These are phyloP conservation scores for Podospora anserina DNA, from an alignment of 495 filamentous ascomycete species.

Conservation along the genomic window DNA sequence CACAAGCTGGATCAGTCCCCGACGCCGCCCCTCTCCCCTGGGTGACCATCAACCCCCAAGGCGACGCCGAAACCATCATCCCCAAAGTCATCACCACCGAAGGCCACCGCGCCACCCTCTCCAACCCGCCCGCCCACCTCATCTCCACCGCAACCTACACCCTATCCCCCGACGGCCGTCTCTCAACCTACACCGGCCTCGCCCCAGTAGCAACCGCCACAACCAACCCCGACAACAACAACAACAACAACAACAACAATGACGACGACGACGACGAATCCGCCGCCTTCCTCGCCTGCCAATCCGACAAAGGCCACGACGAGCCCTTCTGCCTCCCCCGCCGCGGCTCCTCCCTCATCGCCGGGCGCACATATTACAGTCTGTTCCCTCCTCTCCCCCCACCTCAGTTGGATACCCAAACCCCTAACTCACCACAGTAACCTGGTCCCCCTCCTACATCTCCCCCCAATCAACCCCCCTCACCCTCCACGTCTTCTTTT, in stretches of 20 bases:
- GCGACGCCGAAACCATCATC: slow-evolving; percentile 24
- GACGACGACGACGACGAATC: slow-evolving; percentile 5
- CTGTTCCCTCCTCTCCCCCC: not conserved
- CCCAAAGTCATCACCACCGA: slow-evolving; percentile 27
- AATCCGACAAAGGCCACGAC: slow-evolving; percentile 16
- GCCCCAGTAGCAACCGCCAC: slow-evolving; percentile 30
- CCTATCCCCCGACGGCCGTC: slow-evolving; percentile 18
- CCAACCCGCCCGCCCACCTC: slow-evolving; percentile 23
- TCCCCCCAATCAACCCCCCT: slow-evolving; percentile 14
- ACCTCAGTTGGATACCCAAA: not conserved
- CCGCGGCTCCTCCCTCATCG: slow-evolving; percentile 22
- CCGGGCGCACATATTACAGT: slow-evolving; percentile 33
- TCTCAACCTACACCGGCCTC: slow-evolving; percentile 29
- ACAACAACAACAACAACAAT: not conserved
- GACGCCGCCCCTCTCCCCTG: slow-evolving; percentile 20
- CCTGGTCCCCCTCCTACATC: slow-evolving; percentile 29
- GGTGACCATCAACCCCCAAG: slow-evolving; percentile 29
- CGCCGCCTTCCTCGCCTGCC: slow-evolving; percentile 32
- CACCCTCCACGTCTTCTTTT: slow-evolving; percentile 14
- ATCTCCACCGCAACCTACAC: slow-evolving; percentile 28
- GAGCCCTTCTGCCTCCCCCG: slow-evolving; percentile 33
- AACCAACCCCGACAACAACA: slow-evolving; percentile 6
- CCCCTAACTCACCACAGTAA: slow-evolving; percentile 23
- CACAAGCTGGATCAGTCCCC: slow-evolving; percentile 17
- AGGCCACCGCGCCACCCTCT: slow-evolving; percentile 26